Percentiles rank a stretch among this genome's conserved stretches.
Conservation (phyloP, 495 filamentous ascomycete species). For the Aspergillus nanangensis region DNA sequence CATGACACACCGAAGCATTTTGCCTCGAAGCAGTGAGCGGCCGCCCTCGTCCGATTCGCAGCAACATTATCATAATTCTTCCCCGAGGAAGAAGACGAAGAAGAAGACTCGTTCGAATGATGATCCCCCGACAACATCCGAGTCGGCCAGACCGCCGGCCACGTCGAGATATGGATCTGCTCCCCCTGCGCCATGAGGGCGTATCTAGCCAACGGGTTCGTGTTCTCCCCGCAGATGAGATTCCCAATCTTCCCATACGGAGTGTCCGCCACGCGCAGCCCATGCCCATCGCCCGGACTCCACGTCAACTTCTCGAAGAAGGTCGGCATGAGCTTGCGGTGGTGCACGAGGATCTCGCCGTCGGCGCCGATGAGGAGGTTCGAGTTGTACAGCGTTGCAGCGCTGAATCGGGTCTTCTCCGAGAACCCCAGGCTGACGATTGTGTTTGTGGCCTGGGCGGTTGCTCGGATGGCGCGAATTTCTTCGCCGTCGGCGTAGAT, state of each 20-base stretch:
- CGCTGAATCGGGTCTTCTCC: conserved; percentile 26
- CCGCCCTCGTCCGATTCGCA: conserved; percentile 33
- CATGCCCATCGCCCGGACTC: conserved; percentile 29
- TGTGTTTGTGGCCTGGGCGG: conserved; percentile 16
- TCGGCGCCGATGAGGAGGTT: conserved; percentile 25
- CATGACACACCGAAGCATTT: conserved; percentile 41
- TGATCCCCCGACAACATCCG: conserved; percentile 7
- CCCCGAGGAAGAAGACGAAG: too few relatives aligned
- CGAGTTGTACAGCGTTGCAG: conserved; percentile 29
- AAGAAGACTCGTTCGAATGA: too few relatives aligned
- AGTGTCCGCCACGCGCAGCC: conserved; percentile 21
- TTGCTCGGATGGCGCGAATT: conserved; percentile 17
- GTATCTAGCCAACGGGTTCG: conserved; percentile 29
- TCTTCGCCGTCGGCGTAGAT: conserved; percentile 32
- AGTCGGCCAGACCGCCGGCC: conserved; percentile 32
- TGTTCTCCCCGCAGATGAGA: conserved; percentile 38
- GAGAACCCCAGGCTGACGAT: conserved; percentile 30
- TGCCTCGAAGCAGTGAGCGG: conserved; percentile 42
- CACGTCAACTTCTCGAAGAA: conserved; percentile 36
- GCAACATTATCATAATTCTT: conserved; percentile 37
- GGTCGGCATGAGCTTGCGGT: conserved; percentile 34
- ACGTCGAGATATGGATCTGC: conserved; percentile 26
- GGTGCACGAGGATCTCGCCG: conserved; percentile 29
- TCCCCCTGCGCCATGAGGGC: conserved; percentile 20
- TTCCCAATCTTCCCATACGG: conserved; percentile 19